phyloP scores from a whole-genome alignment of 179 eudicot genomes.

The Spergularia azorica region DNA sequence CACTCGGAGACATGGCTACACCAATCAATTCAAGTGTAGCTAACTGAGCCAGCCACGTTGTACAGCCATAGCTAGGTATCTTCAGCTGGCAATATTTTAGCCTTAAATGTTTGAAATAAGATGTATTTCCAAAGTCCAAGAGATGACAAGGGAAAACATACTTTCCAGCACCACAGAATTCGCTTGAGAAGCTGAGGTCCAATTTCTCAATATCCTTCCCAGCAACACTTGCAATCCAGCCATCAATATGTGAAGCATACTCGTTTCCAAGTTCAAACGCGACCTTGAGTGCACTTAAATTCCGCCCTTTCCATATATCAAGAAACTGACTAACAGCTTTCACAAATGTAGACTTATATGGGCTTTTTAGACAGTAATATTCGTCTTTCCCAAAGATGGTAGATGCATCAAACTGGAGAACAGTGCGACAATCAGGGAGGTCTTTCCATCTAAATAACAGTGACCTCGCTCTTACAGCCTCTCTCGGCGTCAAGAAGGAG shows the following conservation, averaged over 20 bases:
- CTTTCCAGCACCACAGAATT: neutral
- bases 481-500: neutral
- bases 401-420: neutral
- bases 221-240: neutral
- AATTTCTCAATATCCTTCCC: slow-evolving; percentile 3
- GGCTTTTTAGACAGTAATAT: too few relatives aligned
- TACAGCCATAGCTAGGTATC: neutral
- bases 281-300: neutral
- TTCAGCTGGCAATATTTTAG: neutral
- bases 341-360: neutral
- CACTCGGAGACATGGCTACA: neutral
- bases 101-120: neutral
- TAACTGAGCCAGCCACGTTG: neutral
- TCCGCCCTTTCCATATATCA: neutral
- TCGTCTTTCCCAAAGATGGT: neutral
- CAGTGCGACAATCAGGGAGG: neutral
- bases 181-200: neutral
- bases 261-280: neutral
- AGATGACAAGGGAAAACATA: slow-evolving; percentile 9
- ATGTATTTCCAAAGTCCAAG: neutral
- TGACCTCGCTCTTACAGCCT: neutral
- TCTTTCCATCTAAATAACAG: neutral
- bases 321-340: slow-evolving; percentile 2
- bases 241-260: slow-evolving; percentile 3
- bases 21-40: neutral